Evolutionary conservation across 179 eudicot species (phyloP).

Genomic region (Spinacia oleracea): DNA sequence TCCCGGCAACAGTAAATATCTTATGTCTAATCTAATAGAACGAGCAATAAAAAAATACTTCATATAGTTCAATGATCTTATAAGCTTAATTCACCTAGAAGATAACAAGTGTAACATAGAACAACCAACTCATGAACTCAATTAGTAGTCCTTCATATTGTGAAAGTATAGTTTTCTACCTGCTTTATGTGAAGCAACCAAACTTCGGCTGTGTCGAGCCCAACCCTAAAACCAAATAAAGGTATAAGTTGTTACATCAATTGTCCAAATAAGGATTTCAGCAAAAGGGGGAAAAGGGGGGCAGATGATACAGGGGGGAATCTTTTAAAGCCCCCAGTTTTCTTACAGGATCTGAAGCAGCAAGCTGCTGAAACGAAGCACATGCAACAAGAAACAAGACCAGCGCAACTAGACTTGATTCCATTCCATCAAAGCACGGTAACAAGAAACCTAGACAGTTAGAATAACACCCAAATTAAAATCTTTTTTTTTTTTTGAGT

Average conservation of each 20-base stretch:
- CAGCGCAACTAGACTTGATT: constrained; percentile 10
- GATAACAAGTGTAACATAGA: background rate
- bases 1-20: background rate
- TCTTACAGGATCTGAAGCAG: too few relatives aligned
- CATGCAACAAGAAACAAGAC: constrained; percentile 25
- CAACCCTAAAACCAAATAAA: constrained; percentile 8
- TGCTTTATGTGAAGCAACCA: constrained; percentile 27
- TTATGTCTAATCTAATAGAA: background rate
- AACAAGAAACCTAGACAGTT: constrained; percentile 15
- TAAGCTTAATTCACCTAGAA: background rate
- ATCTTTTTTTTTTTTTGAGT: too few relatives aligned
- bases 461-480: background rate
- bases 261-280: background rate
- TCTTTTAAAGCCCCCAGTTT: too few relatives aligned
- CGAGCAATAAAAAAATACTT: too few relatives aligned
- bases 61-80: background rate
- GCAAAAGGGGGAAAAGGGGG: background rate
- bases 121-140: background rate
- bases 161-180: constrained; percentile 1
- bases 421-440: constrained; percentile 22
- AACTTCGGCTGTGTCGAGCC: constrained; percentile 13
- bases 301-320: background rate
- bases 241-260: background rate
- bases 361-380: constrained; percentile 16
- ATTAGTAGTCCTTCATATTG: background rate